Evolutionary conservation across 2,329 filamentous ascomycete genomes (phyloP), one percentile per base, ranked within the genome.

Genomic region (Ciborinia camelliae): DNA sequence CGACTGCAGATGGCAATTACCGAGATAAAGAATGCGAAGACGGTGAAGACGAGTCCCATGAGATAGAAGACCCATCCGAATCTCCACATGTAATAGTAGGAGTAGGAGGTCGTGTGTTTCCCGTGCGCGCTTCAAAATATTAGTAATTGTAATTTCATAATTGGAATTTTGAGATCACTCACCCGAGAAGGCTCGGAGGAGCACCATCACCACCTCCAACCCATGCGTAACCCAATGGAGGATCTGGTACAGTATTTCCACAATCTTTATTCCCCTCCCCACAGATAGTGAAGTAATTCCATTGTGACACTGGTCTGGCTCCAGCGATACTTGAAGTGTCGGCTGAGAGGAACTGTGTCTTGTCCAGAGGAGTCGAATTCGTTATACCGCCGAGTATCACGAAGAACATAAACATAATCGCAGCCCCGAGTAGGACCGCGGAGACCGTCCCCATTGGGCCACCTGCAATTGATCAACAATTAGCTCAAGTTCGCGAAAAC

Each of bases 1-100:
- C 90, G 86, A 41, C 87, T 87, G 77, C 82, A 90, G 73, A 89
- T 86, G 20, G 90, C 88, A 20, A 92, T 77, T 67, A 92, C 81
- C 68, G 87, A 85, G 14, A 82, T 78, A 76, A 92, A 84, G 74
- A 93, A 86, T 67, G 89, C 85, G 32, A 86, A 64, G 55, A 85
- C 82, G 68, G 85, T 85, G 76, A 96, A 95, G 81, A 97, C 87
- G 45, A 97, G 84, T 23, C 87, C 86, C 70, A 98, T 88, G 64
- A 98, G 81, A 80, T 90, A 90, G 78, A 97, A 95, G 45, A 93
- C 91, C 85, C 94, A 98, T 77, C 91, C 90, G 80, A 97, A 97
- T 48, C 94, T 86, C 80, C 92, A 96, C 75, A 95, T 83, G 78
- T 92, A 91, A 80, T 84, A 98, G 81, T 88, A 96, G 68, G 79